A percentile compares a stretch with the other conserved stretches of the same genome.
Evolutionary conservation across 2,329 filamentous ascomycete species (phyloP).

Genomic region (Blumeriella jaapii): DNA sequence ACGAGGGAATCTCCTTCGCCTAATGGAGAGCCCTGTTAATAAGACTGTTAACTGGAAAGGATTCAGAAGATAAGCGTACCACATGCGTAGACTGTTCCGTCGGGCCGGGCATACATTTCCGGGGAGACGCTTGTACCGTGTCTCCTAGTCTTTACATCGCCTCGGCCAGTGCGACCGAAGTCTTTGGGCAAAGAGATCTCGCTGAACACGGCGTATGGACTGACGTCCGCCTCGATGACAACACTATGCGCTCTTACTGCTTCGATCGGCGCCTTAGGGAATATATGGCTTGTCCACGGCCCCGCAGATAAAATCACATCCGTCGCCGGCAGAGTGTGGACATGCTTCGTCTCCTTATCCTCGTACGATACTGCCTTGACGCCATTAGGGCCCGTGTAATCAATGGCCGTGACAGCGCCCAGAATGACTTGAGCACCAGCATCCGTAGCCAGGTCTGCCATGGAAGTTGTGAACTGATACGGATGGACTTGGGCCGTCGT

Average conservation of each 20-base stretch:
- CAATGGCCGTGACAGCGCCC: constrained; percentile 58
- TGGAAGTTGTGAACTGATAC: constrained; percentile 75
- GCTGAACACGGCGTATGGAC: constrained; percentile 73
- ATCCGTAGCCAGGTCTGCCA: constrained; percentile 64
- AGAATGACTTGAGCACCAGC: constrained; percentile 56
- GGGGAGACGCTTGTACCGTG: constrained; percentile 61
- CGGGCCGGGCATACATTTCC: constrained; percentile 86
- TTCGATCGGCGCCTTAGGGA: constrained; percentile 46
- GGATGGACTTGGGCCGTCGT: constrained; percentile 94
- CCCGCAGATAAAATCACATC: constrained; percentile 33
- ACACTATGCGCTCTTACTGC: constrained; percentile 54
- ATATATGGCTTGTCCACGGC: constrained; percentile 50
- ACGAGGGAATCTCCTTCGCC: constrained; percentile 67
- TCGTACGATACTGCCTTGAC: constrained; percentile 58
- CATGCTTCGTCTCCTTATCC: constrained; percentile 37
- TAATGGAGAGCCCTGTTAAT: constrained; percentile 18
- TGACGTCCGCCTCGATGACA: constrained; percentile 52
- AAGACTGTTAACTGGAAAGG: not conserved
- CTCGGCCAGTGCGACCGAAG: constrained; percentile 42
- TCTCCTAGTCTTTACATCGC: constrained; percentile 38
- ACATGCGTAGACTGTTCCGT: constrained; percentile 86
- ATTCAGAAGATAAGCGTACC: constrained; percentile 36
- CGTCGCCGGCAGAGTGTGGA: constrained; percentile 41
- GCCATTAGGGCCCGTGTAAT: constrained; percentile 44
- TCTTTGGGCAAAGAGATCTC: constrained; percentile 62